These are phyloP conservation scores for Curvularia sp. DNA, from an alignment of 2,329 filamentous ascomycete species.

Conservation along the genomic window DNA sequence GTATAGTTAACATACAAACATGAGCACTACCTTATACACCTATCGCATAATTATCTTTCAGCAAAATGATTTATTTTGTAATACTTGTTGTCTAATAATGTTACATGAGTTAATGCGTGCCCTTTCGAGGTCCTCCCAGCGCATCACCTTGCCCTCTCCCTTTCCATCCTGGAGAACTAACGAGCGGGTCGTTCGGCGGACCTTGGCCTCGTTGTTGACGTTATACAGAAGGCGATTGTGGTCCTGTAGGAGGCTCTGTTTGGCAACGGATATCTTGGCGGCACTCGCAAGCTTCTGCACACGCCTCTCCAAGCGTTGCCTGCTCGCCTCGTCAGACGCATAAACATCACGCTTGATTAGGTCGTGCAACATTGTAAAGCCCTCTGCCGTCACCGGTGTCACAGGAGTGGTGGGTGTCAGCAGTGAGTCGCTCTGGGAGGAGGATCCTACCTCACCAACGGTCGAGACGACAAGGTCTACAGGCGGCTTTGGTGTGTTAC, in stretches of 20 bases:
- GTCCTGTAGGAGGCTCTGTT: background rate
- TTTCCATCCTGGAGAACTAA: background rate
- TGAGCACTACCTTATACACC: too few relatives aligned
- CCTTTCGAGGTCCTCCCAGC: background rate
- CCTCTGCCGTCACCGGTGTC: slow-evolving; percentile 16
- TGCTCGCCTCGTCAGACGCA: slow-evolving; percentile 17
- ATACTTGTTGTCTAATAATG: too few relatives aligned
- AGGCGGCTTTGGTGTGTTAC: slow-evolving; percentile 23
- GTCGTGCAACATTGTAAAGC: slow-evolving; percentile 23
- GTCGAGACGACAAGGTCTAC: slow-evolving; percentile 16
- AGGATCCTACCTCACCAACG: background rate
- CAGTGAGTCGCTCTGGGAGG: too few relatives aligned
- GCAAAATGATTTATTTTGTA: too few relatives aligned
- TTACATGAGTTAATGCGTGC: too few relatives aligned
- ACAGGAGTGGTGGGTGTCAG: slow-evolving; percentile 28
- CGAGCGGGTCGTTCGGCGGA: background rate
- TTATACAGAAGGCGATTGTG: background rate
- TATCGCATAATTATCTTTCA: too few relatives aligned
- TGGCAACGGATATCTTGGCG: background rate
- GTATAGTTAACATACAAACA: too few relatives aligned
- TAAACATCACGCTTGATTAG: slow-evolving; percentile 22
- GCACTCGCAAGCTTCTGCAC: background rate
- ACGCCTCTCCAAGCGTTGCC: background rate
- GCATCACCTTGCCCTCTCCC: background rate
- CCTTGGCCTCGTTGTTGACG: background rate